Evolutionary conservation across 2,329 filamentous ascomycete species (phyloP).

Genomic region (Monilinia polystroma): DNA sequence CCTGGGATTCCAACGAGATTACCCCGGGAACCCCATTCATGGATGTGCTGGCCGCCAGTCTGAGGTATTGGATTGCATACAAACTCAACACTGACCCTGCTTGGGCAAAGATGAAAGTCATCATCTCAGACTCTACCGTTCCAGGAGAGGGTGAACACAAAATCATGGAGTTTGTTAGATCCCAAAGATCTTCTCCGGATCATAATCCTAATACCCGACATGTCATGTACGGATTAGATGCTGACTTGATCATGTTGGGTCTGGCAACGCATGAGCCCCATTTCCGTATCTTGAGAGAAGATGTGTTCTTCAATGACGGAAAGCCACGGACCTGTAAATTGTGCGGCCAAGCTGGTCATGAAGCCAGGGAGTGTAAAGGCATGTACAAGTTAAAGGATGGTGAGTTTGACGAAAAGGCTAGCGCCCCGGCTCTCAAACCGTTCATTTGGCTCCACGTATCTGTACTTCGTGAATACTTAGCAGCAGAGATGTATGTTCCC

Average conservation of each 20-base stretch:
- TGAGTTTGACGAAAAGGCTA: constrained; percentile 80
- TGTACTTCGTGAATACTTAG: constrained; percentile 87
- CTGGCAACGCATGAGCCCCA: constrained; percentile 96
- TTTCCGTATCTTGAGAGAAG: constrained; percentile 93
- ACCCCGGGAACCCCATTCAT: constrained; percentile 98
- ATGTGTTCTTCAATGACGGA: constrained; percentile 89
- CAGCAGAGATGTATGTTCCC: constrained; percentile 81
- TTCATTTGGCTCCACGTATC: constrained; percentile 98
- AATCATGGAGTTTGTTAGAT: constrained; percentile 97
- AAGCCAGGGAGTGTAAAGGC: constrained; percentile 80
- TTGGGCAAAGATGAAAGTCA: constrained; percentile 94
- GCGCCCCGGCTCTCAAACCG: constrained; percentile 71
- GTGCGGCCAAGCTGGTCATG: constrained; percentile 90
- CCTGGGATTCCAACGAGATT: constrained; percentile 84
- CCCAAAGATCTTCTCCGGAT: constrained; percentile 83
- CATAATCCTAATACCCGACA: constrained; percentile 96
- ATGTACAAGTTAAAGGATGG: constrained; percentile 74
- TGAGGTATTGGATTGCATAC: constrained; percentile 96
- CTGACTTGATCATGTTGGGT: constrained; percentile 97
- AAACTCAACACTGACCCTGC: constrained; percentile 96
- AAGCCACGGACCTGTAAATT: constrained; percentile 80
- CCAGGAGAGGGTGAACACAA: constrained; percentile 99
- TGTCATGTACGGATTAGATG: constrained; percentile 97
- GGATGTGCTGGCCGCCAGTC: constrained; percentile 85
- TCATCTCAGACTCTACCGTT: constrained; percentile 97